Percentiles rank a stretch among this genome's conserved stretches.
phyloP scores from a whole-genome alignment of 2,329 filamentous ascomycete genomes.

The Pseudogymnoascus sp. region DNA sequence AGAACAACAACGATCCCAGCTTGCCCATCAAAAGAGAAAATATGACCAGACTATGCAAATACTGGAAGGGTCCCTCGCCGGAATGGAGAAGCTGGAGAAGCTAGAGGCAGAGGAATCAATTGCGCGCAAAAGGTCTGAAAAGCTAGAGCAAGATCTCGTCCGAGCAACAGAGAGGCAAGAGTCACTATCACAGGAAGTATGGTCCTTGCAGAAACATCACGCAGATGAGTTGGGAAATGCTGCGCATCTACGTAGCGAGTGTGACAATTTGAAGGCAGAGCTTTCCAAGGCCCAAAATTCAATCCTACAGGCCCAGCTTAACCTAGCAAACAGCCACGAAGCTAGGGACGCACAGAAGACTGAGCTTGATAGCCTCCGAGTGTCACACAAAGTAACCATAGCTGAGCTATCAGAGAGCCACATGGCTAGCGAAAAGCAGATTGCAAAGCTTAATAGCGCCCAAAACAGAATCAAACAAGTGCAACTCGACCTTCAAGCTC shows the following conservation, averaged over 20 bases:
- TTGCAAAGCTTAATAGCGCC: neutral
- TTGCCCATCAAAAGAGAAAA: neutral
- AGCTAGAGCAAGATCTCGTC: neutral
- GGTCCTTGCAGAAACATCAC: neutral
- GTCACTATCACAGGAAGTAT: neutral
- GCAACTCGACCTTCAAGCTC: neutral
- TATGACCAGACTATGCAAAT: neutral
- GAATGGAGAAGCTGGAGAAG: neutral
- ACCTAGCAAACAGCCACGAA: neutral
- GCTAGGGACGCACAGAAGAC: neutral
- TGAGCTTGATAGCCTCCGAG: neutral
- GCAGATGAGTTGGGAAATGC: neutral
- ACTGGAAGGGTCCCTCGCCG: neutral
- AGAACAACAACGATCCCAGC: neutral
- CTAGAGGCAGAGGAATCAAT: neutral
- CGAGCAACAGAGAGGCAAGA: neutral
- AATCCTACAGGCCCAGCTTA: neutral
- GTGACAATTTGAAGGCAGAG: neutral
- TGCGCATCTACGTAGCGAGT: neutral
- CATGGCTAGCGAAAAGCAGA: neutral
- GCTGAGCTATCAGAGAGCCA: neutral
- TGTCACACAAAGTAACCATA: neutral
- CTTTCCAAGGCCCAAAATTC: neutral
- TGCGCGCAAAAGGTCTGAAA: neutral
- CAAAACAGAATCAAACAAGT: neutral